phyloP scores from a whole-genome alignment of 2,329 filamentous ascomycete genomes.

The Penicillium brevicompactum region DNA sequence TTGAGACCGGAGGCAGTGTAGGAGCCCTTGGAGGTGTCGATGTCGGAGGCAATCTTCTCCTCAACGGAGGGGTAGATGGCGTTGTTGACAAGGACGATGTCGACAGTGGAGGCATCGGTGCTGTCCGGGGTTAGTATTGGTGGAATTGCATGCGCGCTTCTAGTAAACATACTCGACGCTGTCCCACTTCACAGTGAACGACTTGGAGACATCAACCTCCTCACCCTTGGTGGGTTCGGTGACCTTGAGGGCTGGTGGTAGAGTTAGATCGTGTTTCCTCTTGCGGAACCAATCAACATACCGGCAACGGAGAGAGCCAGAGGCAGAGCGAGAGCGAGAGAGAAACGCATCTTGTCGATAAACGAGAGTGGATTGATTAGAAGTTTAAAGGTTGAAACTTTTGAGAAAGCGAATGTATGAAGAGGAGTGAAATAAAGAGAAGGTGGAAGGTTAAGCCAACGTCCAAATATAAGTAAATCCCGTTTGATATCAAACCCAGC shows the following conservation, averaged over 20 bases:
- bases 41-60: conserved; percentile 35
- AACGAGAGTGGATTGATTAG: conserved; percentile 4
- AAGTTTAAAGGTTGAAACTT: neutral
- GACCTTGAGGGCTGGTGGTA: conserved; percentile 34
- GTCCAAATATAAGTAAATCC: neutral
- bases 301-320: conserved; percentile 33
- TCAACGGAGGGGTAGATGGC: conserved; percentile 35
- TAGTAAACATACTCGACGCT: conserved; percentile 34
- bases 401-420: conserved; percentile 1
- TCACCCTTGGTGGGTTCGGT: conserved; percentile 36
- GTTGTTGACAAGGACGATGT: conserved; percentile 47
- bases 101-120: conserved; percentile 42
- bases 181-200: conserved; percentile 43
- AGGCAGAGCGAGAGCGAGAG: conserved; percentile 24
- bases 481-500: conserved; percentile 1
- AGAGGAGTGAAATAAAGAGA: neutral
- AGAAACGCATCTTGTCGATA: conserved; percentile 31
- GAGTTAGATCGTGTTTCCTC: neutral
- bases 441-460: neutral
- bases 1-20: conserved; percentile 37
- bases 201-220: conserved; percentile 34
- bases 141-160: neutral
- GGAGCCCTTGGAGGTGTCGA: conserved; percentile 40
- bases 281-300: conserved; percentile 14
- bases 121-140: conserved; percentile 18